Conservation (phyloP, 768 basidiomycete species). For the Termitomyces titanicus region DNA sequence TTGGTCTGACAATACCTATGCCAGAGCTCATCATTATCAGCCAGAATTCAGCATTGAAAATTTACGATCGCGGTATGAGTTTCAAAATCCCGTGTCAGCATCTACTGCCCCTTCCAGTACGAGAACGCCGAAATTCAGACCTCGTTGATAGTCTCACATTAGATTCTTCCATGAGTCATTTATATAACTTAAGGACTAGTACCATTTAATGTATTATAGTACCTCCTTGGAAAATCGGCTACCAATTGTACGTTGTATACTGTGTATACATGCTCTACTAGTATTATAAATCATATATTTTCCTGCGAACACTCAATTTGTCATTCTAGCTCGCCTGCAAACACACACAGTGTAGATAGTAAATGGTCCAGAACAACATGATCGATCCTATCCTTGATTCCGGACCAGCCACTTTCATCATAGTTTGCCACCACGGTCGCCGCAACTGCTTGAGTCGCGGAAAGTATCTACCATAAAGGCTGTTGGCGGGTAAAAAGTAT, state of each 20-base stretch:
- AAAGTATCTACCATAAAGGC: too few species aligned
- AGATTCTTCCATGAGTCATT: background rate
- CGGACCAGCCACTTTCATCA: too few species aligned
- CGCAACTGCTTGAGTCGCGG: too few species aligned
- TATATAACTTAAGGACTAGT: background rate
- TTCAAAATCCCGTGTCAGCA: constrained; percentile 15
- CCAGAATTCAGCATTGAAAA: constrained; percentile 19
- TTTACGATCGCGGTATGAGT: constrained; percentile 31
- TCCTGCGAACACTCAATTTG: background rate
- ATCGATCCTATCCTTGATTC: too few species aligned
- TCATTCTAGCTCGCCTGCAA: background rate
- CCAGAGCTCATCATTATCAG: background rate
- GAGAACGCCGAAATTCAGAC: constrained; percentile 28
- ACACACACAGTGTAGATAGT: too few species aligned
- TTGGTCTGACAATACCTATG: background rate
- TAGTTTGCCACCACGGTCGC: too few species aligned
- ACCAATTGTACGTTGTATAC: background rate
- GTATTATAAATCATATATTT: too few species aligned
- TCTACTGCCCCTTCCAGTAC: constrained; percentile 7
- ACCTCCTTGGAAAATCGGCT: background rate
- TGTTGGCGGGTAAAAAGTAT: too few species aligned
- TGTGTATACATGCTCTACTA: background rate
- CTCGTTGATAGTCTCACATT: constrained; percentile 10
- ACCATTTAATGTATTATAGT: background rate
- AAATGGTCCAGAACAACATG: too few species aligned